Evolutionary conservation across 2,329 filamentous ascomycete genomes (phyloP), one percentile per base, ranked within the genome.

Genomic region (Neurospora sp.): DNA sequence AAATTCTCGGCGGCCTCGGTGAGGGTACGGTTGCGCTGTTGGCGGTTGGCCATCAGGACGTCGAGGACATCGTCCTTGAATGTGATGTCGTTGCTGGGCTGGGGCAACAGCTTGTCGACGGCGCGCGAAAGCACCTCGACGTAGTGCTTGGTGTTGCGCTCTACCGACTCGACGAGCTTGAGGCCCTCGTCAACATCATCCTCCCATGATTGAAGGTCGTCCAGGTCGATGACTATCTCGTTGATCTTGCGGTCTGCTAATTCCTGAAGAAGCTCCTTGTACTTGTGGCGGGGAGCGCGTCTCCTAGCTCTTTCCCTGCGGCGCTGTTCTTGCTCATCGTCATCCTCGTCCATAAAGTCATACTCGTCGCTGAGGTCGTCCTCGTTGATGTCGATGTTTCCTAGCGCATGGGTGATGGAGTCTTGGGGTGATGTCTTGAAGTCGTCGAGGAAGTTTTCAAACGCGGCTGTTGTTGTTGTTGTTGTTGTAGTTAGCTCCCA

Each of bases 21-120:
- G 72, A 96, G 85, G 62, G 90, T 89, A 74, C 92, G 91, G 79
- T 99, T 98, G 75, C 93, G 89, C 76, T 90, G 91, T 75, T 92
- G 89, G 75, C 96, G 90, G 78, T 97, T 92, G 52, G 93, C 92
- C 91, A 97, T 96, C 77, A 99, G 91, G 38, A 99, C 92, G 81
- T 99, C 96, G 62, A 99, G 86, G 10, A 98, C 94, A 80, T 99
- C 96, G 77, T 97, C 94, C 80, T 98, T 98, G 86, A 97, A 98
- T 74, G 87, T 94, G 74, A 95, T 86, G 74, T 97, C 93, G 68
- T 85, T 85, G 15, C 88, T 91, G 52, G 94, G 91, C 72, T 87
- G 84, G 0, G 96, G 96, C 86, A 99, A 89, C 69, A 92, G 86
- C 71, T 89, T 91, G 82, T 99, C 96, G 65, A 97, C 89, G 8